Percentiles rank a stretch among this genome's conserved stretches.
Conservation (phyloP, 2,329 filamentous ascomycete genomes). For the Zymoseptoria pseudotritici region DNA sequence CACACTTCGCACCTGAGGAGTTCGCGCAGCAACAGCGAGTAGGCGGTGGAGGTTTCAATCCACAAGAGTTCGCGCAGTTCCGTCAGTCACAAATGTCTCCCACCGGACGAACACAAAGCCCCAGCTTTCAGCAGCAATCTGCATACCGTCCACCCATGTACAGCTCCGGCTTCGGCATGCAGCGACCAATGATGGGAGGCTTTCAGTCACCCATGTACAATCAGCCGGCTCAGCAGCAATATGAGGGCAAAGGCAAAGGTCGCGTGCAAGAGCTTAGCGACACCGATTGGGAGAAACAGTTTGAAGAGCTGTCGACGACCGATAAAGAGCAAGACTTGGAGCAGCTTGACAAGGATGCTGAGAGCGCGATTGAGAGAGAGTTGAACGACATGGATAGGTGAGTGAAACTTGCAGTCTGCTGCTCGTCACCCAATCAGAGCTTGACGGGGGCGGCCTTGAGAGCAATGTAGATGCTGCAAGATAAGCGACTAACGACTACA, state of each 20-base stretch:
- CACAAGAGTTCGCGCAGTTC: constrained; percentile 83
- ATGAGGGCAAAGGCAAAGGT: constrained; percentile 74
- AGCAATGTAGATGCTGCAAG: constrained; percentile 78
- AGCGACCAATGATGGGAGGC: constrained; percentile 23
- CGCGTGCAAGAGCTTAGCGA: constrained; percentile 87
- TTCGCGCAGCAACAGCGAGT: constrained; percentile 17
- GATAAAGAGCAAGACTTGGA: constrained; percentile 46
- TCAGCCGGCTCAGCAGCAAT: constrained; percentile 36
- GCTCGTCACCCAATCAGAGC: constrained; percentile 48
- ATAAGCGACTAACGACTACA: constrained; percentile 58
- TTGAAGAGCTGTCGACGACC: constrained; percentile 73
- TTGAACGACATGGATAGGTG: constrained; percentile 83
- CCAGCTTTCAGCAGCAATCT: constrained; percentile 33
- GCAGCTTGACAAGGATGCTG: constrained; percentile 54
- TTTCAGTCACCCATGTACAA: constrained; percentile 31
- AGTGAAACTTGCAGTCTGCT: constrained; percentile 37
- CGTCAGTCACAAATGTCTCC: constrained; percentile 62
- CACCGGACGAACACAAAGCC: constrained; percentile 54
- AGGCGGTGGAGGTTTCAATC: constrained; percentile 51
- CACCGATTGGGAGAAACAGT: constrained; percentile 91
- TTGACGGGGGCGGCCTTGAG: constrained; percentile 81
- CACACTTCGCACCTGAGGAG: constrained; percentile 20
- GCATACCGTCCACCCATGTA: constrained; percentile 54
- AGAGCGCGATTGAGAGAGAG: constrained; percentile 73
- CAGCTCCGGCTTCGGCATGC: constrained; percentile 46